Conservation (phyloP, 345 rosid species). For the Lumnitzera racemosa region DNA sequence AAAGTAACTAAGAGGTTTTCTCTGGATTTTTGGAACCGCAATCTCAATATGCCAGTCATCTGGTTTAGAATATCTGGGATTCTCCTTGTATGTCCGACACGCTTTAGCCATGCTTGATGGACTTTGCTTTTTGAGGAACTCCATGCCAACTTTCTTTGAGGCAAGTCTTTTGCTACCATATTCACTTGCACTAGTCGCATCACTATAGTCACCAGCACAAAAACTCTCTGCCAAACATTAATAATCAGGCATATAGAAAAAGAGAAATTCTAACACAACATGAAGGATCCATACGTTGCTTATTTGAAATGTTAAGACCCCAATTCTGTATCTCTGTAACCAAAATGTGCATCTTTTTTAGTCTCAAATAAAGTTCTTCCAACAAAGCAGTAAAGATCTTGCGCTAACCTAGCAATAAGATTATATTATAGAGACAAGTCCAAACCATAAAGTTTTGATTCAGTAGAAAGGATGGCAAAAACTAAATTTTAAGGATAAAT, state of each 20-base stretch:
- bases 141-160: slow-evolving; percentile 32
- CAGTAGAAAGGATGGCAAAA: too few species aligned
- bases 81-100: slow-evolving; percentile 32
- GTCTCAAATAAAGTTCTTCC: too few species aligned
- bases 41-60: slow-evolving; percentile 79
- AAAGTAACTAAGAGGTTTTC: slow-evolving; percentile 27
- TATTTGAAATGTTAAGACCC: too few species aligned
- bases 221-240: slow-evolving; percentile 48
- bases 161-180: slow-evolving; percentile 33
- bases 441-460: too few species aligned
- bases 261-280: too few species aligned
- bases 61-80: slow-evolving; percentile 36
- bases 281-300: too few species aligned
- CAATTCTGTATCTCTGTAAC: too few species aligned
- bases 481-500: too few species aligned
- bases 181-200: slow-evolving; percentile 43
- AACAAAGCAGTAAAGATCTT: too few species aligned
- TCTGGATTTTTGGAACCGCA: slow-evolving; percentile 45
- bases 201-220: slow-evolving; percentile 48
- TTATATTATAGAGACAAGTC: too few species aligned
- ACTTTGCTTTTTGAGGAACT: slow-evolving; percentile 38
- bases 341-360: too few species aligned
- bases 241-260: neutral
- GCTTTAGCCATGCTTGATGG: slow-evolving; percentile 47
- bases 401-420: too few species aligned